These are phyloP conservation scores for Ceratocystis huliohia DNA, from an alignment of 2,329 filamentous ascomycete species.

Conservation along the genomic window DNA sequence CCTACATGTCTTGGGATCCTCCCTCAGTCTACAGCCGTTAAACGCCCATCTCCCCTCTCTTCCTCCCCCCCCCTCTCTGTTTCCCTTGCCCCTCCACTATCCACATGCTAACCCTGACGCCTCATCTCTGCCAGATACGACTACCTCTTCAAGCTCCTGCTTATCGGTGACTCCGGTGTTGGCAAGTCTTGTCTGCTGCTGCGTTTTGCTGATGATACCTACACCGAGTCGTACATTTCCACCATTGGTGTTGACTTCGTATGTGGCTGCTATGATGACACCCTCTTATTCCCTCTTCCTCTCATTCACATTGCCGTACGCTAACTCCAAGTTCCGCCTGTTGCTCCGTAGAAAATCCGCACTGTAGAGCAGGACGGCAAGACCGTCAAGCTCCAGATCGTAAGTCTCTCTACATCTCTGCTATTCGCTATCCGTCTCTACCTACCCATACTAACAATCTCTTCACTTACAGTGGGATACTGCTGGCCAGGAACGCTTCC, in stretches of 20 bases:
- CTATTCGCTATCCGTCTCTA: neutral
- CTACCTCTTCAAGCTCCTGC: slow-evolving; percentile 99
- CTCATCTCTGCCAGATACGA: slow-evolving; percentile 64
- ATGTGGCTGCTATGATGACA: slow-evolving; percentile 34
- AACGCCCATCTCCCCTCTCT: neutral
- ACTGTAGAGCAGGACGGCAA: slow-evolving; percentile 99
- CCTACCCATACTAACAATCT: neutral
- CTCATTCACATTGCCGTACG: slow-evolving; percentile 19
- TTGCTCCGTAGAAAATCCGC: slow-evolving; percentile 72
- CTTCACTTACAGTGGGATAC: slow-evolving; percentile 72
- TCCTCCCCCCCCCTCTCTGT: neutral
- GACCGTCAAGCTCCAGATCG: slow-evolving; percentile 98
- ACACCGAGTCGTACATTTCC: slow-evolving; percentile 99
- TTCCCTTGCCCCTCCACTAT: neutral
- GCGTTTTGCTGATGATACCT: slow-evolving; percentile 97
- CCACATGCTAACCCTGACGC: slow-evolving; percentile 2
- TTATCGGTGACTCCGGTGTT: slow-evolving; percentile 99
- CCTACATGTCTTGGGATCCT: neutral
- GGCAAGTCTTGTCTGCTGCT: slow-evolving; percentile 98
- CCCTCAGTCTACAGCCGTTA: neutral
- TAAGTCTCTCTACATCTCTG: slow-evolving; percentile 36
- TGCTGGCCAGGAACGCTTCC: slow-evolving; percentile 97
- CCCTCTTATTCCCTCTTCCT: neutral
- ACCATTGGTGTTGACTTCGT: slow-evolving; percentile 99
- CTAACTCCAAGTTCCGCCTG: slow-evolving; percentile 18